Conservation (phyloP, 306 rosid species). For the Citrullus mucosospermus region DNA sequence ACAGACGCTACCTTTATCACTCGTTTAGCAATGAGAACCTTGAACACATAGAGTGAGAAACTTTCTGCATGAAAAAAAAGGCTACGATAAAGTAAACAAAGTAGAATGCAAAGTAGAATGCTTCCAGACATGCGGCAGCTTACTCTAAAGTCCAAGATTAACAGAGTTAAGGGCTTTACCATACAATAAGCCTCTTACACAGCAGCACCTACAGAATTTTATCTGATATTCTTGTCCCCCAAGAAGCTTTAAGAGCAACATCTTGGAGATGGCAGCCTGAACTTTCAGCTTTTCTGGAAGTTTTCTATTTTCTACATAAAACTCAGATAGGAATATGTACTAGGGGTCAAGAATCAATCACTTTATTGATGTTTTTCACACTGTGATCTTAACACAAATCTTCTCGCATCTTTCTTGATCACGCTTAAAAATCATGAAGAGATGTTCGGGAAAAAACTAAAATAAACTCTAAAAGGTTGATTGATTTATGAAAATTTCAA, state of each 20-base stretch:
- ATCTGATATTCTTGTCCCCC: background rate
- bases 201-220: background rate
- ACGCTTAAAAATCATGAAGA: background rate
- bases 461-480: background rate
- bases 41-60: background rate
- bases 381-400: background rate
- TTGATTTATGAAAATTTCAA: background rate
- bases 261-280: background rate
- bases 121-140: background rate
- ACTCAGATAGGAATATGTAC: background rate
- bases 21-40: background rate
- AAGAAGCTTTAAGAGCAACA: background rate
- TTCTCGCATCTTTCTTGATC: background rate
- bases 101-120: background rate
- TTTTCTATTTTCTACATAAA: background rate
- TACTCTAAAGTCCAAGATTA: background rate
- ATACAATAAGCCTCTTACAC: background rate
- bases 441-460: background rate
- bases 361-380: background rate
- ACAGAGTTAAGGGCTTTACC: background rate
- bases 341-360: background rate
- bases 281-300: slow-evolving; percentile 5
- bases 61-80: background rate
- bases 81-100: background rate
- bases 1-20: background rate